phyloP scores from a whole-genome alignment of 2,329 filamentous ascomycete genomes.

The Aspergillus niger region DNA sequence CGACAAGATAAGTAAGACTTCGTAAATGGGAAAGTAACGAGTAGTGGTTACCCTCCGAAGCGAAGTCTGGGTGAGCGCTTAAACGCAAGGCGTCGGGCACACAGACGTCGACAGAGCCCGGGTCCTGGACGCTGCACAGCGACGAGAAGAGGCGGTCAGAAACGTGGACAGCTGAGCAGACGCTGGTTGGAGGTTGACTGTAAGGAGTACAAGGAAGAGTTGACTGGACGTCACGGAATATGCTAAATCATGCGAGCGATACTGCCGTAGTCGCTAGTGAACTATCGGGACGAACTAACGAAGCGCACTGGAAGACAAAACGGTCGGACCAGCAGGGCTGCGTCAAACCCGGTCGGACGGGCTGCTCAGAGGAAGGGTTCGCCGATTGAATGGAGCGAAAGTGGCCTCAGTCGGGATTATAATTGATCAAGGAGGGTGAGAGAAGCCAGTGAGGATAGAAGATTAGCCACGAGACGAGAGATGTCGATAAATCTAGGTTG shows the following conservation, averaged over 20 bases:
- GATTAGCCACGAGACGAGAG: not conserved
- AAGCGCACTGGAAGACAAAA: constrained; percentile 11
- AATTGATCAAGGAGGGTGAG: not conserved
- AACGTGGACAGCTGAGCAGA: constrained; percentile 2
- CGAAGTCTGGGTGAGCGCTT: constrained; percentile 9
- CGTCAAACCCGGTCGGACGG: not conserved
- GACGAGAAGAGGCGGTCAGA: constrained; percentile 23
- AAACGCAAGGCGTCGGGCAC: constrained; percentile 28
- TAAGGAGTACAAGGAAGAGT: not conserved
- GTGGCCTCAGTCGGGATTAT: not conserved
- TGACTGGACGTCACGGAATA: constrained; percentile 11
- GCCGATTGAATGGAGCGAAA: not conserved
- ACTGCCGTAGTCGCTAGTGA: constrained; percentile 2
- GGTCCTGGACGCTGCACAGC: constrained; percentile 11
- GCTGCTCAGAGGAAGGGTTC: not conserved
- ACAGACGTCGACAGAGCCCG: constrained; percentile 16
- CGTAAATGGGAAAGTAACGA: not conserved
- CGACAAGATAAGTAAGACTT: not conserved
- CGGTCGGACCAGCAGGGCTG: constrained; percentile 13
- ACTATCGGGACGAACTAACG: constrained; percentile 2
- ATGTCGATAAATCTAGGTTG: not conserved
- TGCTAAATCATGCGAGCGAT: constrained; percentile 21
- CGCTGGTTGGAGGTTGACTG: constrained; percentile 2
- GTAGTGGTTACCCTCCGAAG: not conserved
- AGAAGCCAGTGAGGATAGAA: not conserved